phyloP scores from a whole-genome alignment of 768 basidiomycete genomes.

The Hypholoma fasciculare region DNA sequence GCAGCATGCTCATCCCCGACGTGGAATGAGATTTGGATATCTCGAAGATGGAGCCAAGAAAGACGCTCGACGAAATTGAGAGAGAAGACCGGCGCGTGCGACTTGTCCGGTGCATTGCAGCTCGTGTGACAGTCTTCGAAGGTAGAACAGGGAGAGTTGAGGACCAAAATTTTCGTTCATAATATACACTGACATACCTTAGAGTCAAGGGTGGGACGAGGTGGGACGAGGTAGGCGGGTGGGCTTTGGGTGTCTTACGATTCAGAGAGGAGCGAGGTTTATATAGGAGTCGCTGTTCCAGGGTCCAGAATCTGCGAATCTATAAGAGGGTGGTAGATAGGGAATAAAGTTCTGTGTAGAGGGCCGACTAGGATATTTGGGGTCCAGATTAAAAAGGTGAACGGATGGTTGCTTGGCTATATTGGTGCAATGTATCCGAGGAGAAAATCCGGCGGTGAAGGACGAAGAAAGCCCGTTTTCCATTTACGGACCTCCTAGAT shows the following conservation, averaged over 20 bases:
- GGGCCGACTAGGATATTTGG: background rate
- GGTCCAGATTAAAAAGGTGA: background rate
- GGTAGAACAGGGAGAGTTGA: too few species aligned
- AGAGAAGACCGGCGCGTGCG: conserved; percentile 22
- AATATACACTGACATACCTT: background rate
- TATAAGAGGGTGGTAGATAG: background rate
- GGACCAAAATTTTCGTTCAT: too few species aligned
- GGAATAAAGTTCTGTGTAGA: background rate
- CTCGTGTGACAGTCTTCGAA: too few species aligned
- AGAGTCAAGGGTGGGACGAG: background rate
- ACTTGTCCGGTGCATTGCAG: too few species aligned
- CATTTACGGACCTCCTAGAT: background rate
- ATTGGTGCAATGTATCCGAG: background rate
- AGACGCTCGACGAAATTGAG: conserved; percentile 24
- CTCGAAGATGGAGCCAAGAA: conserved; percentile 19
- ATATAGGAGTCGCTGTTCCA: background rate
- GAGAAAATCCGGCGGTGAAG: background rate
- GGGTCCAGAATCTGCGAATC: background rate
- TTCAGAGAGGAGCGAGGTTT: background rate
- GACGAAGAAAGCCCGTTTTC: background rate
- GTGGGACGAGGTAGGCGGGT: background rate
- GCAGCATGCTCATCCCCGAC: conserved; percentile 14
- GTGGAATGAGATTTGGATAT: conserved; percentile 25
- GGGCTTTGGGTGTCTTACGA: background rate
- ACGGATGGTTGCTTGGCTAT: background rate